Base-by-base conservation (phyloP, 129 eudicot species). In the Solidago caesia region DNA sequence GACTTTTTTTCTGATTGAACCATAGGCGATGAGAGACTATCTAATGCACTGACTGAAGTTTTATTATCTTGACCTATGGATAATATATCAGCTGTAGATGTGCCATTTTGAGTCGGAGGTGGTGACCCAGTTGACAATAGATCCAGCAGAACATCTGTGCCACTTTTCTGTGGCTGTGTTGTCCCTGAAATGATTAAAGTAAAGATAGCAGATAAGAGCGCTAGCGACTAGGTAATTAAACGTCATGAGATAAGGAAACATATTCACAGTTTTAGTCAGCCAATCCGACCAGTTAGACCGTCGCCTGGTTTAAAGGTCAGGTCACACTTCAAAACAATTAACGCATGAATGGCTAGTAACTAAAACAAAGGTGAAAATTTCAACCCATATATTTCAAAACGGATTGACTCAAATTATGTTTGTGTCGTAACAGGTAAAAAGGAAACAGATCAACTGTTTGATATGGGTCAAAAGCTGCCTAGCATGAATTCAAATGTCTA, bases 91-190 rank as follows among this genome's bases (percentile, higher is more conserved):
- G 76, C 80, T 57, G 84, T 71, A 56, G 91, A 76, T 51, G 86
- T 58, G 44, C 82, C 85, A 53, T 82, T 86, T 73, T 84, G 87
- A 68, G 88, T 79, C 6, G 88, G 82, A 62, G 97, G 78, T 42
- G 97, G 78, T 42, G 88, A 75, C 71, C 97, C 98, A 21, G 87
- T 83, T 79, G 97, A 93, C 71, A 93, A 79, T 59, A 93, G 89
- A 88, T 93, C 98, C 80, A 93, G 76, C 60, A 93, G 79, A 65
- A 73, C 96, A 80, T 93, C 92, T 4, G 88, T 82, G 59, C 97
- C 91, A 76, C 81, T 86, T 83, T 86, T 90, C 67, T 87, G 95
- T 73, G 84, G 55, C 82, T 88, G 97, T 64, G 67, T 83, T 67
- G 83, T 57, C 75, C 91, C 98, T 92, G 84, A 70, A 84, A 80